Evolutionary conservation across 176 grass and related monocot species (phyloP).

Genomic region (Miscanthus lutarioriparius): DNA sequence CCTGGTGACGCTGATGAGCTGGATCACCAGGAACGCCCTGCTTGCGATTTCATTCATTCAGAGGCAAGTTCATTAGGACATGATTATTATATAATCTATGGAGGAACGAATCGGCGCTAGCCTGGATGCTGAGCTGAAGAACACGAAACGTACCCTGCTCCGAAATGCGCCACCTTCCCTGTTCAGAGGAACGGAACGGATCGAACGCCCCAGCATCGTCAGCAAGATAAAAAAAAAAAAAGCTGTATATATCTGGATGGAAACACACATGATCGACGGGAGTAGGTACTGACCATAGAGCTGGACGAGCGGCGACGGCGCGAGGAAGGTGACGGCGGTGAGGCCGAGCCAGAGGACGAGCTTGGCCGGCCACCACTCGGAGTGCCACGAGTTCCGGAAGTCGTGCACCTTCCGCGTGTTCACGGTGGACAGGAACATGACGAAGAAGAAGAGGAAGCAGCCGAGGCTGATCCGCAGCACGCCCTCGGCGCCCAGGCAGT

Average conservation of each 20-base stretch:
- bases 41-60: constrained; percentile 9
- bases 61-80: constrained; percentile 6
- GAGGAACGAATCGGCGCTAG: too few relatives aligned
- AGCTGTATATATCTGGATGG: too few relatives aligned
- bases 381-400: constrained; percentile 86
- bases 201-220: not conserved
- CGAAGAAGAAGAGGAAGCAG: constrained; percentile 94
- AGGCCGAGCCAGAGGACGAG: constrained; percentile 79
- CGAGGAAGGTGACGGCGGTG: constrained; percentile 76
- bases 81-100: not conserved
- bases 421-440: constrained; percentile 89
- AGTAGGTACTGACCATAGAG: constrained; percentile 69
- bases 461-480: constrained; percentile 93
- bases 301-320: constrained; percentile 75
- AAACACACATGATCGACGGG: not conserved
- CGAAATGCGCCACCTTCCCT: constrained; percentile 90
- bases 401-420: constrained; percentile 64
- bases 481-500: constrained; percentile 87
- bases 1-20: constrained; percentile 86
- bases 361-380: constrained; percentile 95
- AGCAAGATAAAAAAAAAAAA: not conserved
- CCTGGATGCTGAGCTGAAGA: not conserved
- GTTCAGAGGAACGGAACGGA: not conserved
- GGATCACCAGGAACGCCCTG: constrained; percentile 86
- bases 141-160: constrained; percentile 69